Conservation (phyloP, 164 flowering plant species). For the Aristolochia contorta region DNA sequence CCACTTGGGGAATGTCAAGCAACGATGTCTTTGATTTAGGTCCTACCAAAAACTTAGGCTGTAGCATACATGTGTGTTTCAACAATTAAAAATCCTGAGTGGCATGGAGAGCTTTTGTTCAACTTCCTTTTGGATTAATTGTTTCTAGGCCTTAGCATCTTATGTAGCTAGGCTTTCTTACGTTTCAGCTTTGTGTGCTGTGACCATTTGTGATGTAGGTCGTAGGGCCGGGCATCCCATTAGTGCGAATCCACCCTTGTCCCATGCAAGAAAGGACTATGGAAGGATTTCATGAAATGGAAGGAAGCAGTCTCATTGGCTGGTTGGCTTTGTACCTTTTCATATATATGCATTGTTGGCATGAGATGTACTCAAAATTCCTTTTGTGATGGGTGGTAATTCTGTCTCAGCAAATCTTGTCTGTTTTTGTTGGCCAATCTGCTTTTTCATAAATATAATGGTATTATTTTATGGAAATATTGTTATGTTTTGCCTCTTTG, state of each 20-base stretch:
- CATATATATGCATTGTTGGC: slow-evolving; percentile 12
- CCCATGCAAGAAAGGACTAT: slow-evolving; percentile 62
- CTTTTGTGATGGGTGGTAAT: slow-evolving; percentile 18
- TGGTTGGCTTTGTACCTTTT: no score
- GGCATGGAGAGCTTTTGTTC: no score
- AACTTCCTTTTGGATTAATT: no score
- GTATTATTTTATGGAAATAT: slow-evolving; percentile 14
- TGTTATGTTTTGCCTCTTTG: background rate
- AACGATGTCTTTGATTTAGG: no score
- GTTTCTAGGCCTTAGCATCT: background rate
- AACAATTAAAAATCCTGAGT: no score
- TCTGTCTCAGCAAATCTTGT: slow-evolving; percentile 14
- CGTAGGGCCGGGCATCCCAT: slow-evolving; percentile 49
- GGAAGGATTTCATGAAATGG: slow-evolving; percentile 43
- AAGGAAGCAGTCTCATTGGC: slow-evolving; percentile 6
- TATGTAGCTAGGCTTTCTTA: background rate
- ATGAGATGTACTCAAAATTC: slow-evolving; percentile 19
- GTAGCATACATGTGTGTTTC: no score
- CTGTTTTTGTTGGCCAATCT: slow-evolving; percentile 21
- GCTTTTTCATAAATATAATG: slow-evolving; percentile 37
- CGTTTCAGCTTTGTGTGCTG: background rate
- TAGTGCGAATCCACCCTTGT: slow-evolving; percentile 45
- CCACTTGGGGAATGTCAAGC: background rate
- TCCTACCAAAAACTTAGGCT: no score
- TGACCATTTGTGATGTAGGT: slow-evolving; percentile 38